Base-by-base conservation (phyloP, 768 basidiomycete species). In the Naganishia vishniacii region DNA sequence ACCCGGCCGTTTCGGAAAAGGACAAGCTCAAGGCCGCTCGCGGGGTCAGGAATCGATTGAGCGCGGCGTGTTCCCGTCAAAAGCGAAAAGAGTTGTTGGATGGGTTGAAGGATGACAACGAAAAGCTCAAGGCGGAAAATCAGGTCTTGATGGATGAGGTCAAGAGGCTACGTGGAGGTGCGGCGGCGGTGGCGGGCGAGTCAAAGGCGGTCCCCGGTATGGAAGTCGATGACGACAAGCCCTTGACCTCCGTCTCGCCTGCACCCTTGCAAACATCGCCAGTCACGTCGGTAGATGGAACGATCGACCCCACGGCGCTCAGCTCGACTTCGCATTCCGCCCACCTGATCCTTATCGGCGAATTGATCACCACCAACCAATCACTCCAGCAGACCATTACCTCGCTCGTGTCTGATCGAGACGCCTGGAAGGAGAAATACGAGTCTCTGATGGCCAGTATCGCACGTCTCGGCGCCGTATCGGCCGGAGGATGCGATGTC, bases 41-140 rank as follows among this genome's bases (percentile, higher is more conserved):
- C 9, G 53, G 53, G 15, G 53, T 56, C n/a, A 37, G 53, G 37
- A 56, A 56, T 56, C 53, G 53, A 20, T 40, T 56, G 53, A 56
- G 53, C n/a, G 53, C 53, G 20, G 53, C 53, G 53, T 56, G 53
- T 41, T 56, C 53, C 9, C 28, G 53, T 26, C 53, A 56, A 13
- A 56, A 56, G 53, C 28, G 53, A 16, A 56, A 56, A 16, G 53
- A 56, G 53, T 26, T 56, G 53, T 56, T 56, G 53, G 53, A 56
- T 56, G 53, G 53, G 31, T 16, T 56, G 18, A 56, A 37, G 31
- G 53, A 56, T 34, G 53, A 37, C 20, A 56, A 56, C 26, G 53
- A 56, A 23, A 20, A 12, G 37, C 26, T 56, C 9, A 56, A 56
- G 53, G 23, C 11, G 34, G 53, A 56, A 25, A 48, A 48, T 18